Percentiles rank a stretch among this genome's conserved stretches.
Evolutionary conservation across 306 rosid species (phyloP).

Genomic region (Styphnolobium japonicum): DNA sequence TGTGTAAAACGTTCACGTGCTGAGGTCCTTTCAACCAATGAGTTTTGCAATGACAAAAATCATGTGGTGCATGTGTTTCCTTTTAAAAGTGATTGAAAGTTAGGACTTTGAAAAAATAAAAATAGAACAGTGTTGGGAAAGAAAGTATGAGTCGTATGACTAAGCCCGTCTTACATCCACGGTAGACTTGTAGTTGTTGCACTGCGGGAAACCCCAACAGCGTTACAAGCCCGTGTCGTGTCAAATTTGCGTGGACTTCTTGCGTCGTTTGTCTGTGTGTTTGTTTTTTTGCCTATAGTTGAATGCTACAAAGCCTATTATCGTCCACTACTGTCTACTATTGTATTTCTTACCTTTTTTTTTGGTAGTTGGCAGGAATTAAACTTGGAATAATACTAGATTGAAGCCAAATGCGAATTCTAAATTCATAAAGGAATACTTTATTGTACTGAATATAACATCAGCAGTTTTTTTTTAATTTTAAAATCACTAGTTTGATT

Average conservation of each 20-base stretch:
- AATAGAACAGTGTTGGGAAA: background rate
- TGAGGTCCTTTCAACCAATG: constrained; percentile 25
- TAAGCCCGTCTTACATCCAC: background rate
- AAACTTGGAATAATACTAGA: background rate
- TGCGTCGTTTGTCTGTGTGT: too few relatives aligned
- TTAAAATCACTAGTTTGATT: too few relatives aligned
- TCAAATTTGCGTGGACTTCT: background rate
- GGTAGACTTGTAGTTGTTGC: background rate
- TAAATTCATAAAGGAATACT: too few relatives aligned
- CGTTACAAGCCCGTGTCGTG: constrained; percentile 28
- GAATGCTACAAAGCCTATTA: background rate
- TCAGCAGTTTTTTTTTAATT: too few relatives aligned
- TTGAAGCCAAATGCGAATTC: too few relatives aligned
- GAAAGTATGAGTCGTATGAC: background rate
- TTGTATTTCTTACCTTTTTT: background rate
- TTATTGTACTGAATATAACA: too few relatives aligned
- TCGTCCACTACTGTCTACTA: background rate
- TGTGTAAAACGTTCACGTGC: constrained; percentile 42
- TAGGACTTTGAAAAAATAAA: background rate
- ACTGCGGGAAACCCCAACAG: background rate
- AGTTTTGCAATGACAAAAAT: constrained; percentile 24
- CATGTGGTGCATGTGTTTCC: constrained; percentile 61
- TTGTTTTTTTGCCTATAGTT: background rate
- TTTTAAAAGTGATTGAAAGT: constrained; percentile 9
- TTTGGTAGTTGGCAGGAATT: background rate